phyloP scores from a whole-genome alignment of 768 basidiomycete genomes.

The Exidia glandulosa region DNA sequence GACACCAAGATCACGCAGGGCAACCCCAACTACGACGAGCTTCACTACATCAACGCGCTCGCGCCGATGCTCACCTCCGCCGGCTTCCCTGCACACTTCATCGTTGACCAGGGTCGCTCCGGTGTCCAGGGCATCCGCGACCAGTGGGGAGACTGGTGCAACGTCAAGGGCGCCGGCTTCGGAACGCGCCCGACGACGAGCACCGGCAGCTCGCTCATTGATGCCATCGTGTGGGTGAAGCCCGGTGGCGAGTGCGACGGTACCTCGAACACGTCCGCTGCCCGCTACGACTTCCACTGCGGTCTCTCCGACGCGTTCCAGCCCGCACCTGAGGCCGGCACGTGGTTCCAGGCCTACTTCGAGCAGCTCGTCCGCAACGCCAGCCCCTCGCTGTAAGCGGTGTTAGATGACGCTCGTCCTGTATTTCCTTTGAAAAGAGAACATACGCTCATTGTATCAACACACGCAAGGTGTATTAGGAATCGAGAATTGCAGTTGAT shows the following conservation, averaged over 20 bases:
- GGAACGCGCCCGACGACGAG: conserved; percentile 46
- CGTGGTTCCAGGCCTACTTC: conserved; percentile 64
- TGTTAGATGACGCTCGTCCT: too few species aligned
- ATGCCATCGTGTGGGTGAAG: conserved; percentile 57
- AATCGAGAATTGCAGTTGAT: too few species aligned
- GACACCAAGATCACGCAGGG: conserved; percentile 48
- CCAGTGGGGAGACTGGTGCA: conserved; percentile 60
- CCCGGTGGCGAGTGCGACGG: conserved; percentile 60
- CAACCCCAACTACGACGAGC: conserved; percentile 51
- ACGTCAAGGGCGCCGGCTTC: conserved; percentile 53
- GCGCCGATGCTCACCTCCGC: conserved; percentile 30
- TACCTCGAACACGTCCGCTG: conserved; percentile 42
- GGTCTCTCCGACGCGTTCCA: conserved; percentile 36
- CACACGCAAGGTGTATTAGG: too few species aligned
- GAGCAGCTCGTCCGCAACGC: conserved; percentile 41
- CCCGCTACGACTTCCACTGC: conserved; percentile 33
- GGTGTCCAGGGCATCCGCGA: conserved; percentile 51
- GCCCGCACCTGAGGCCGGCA: conserved; percentile 51
- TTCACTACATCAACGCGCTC: conserved; percentile 48
- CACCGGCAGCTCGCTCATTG: conserved; percentile 44
- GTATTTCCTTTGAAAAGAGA: too few species aligned
- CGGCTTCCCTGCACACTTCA: conserved; percentile 51
- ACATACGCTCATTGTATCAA: too few species aligned
- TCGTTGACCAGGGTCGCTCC: conserved; percentile 57
- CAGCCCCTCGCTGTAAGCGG: conserved; percentile 32